phyloP scores from a whole-genome alignment of 768 basidiomycete species.

The Tulasnella sp. region DNA sequence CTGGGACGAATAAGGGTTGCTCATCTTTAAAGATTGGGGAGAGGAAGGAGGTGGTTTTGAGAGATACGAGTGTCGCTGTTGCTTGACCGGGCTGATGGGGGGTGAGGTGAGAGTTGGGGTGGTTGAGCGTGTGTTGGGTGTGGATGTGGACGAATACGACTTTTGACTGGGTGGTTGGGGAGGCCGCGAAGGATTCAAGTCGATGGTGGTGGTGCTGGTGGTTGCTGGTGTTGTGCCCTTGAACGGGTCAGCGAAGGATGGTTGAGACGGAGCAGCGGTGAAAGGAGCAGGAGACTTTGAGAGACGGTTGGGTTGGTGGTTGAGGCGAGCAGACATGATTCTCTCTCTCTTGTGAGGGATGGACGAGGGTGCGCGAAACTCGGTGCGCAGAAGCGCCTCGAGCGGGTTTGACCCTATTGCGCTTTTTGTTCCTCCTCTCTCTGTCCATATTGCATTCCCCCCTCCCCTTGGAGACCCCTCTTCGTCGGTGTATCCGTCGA shows the following conservation, averaged over 20 bases:
- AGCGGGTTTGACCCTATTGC: background rate
- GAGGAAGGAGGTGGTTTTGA: conserved; percentile 2
- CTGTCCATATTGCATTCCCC: background rate
- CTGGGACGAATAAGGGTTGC: background rate
- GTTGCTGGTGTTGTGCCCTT: background rate
- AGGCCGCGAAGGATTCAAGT: background rate
- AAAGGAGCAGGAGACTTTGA: conserved; percentile 6
- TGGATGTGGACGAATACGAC: conserved; percentile 9
- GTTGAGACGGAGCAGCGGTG: background rate
- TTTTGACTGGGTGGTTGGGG: conserved; percentile 12
- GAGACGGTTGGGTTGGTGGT: conserved; percentile 4
- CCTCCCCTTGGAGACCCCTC: background rate
- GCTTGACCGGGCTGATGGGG: background rate
- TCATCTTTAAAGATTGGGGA: background rate
- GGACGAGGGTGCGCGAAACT: background rate
- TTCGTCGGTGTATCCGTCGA: background rate
- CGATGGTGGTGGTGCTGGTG: background rate
- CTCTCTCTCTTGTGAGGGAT: background rate
- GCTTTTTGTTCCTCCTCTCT: conserved; percentile 4
- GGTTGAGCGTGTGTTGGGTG: conserved; percentile 13
- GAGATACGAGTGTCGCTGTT: conserved; percentile 17
- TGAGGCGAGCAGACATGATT: background rate
- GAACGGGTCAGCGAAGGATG: background rate
- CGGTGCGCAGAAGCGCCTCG: background rate
- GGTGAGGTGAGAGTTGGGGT: background rate